Evolutionary conservation across 1,139 yeast species (phyloP), one percentile per base, ranked within the genome.

Genomic region (Candida neerlandica): DNA sequence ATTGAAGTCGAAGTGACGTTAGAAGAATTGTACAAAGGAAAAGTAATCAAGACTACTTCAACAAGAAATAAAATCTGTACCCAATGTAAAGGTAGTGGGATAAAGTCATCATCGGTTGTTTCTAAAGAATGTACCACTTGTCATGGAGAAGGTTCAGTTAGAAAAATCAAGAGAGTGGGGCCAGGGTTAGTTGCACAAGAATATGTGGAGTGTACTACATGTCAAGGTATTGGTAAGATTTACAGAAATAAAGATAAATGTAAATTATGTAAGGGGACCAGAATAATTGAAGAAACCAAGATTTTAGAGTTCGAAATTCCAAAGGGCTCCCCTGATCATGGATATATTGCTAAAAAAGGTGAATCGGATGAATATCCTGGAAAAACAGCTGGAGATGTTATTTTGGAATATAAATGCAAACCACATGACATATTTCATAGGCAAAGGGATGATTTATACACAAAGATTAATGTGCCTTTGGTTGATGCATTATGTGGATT

Each of bases 401-500:
- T 86, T 4, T 74, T 94, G 56, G 79, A 77, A 0, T 78, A 85
- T 48, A 70, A 72, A 44, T 83, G 85, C 55, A 69, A 65, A 57
- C 63, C 68, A 33, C 80, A 80, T 61, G 55, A 66, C 0, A 60
- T 59, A 3, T 86, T 91, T 61, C 71, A 70, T 41, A 78, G 96
- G 52, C 75, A 77, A 41, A 86, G 81, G 12, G 69, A 81, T 55
- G 95, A 92, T 63, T 70, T 94, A 46, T 82, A 80, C 56, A 78
- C 89, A 6, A 72, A 77, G 27, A 70, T 84, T 48, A 75, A 71
- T 15, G 79, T 94, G 33, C 78, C 96, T 1, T 72, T 94, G 47
- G 83, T 84, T 5, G 98, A 94, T 58, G 85, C 97, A 0, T 73
- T 94, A 35, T 81, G 91, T 55, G 98, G 98, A 2, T 87, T 91